Evolutionary conservation across 2,329 filamentous ascomycete species (phyloP), one percentile per base, ranked within the genome.

Genomic region (Phoma sp.): DNA sequence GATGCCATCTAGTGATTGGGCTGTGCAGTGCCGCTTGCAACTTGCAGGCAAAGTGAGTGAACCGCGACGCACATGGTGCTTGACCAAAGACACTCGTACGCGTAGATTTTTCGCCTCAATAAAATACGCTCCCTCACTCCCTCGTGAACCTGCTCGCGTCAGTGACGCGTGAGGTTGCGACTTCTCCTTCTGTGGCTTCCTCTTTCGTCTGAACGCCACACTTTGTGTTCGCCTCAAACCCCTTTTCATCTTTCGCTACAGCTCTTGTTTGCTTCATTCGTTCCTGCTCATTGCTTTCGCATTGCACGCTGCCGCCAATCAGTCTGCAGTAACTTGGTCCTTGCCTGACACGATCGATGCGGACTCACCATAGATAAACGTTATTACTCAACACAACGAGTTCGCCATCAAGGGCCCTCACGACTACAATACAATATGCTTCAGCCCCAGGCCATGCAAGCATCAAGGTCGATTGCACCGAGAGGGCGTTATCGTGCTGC

Each of bases 401-500:
- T 23, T 7, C 25, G 21, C 14, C 33, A 49, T 28, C 45, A 49
- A 40, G 12, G 18, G 11, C 17, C 29, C 23, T 14, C 21, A 15
- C 20, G 28, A 29, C 29, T 46, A 26, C 62, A 53, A 14, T 56
- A 64, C 46, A 30, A 63, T 14, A 11, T 61, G 15, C 14, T 55
- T 18, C 66, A 56, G 11, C 56, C 61, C 15, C 59, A 59, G 3
- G 61, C 56, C 55, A 60, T 37, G 17, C 56, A 59, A 20, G 17
- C 42, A 4, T 7, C 54, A 20, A 53, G 34, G 37, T 32, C 50
- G 39, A 7, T 60, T 7, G 49, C 60, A 23, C 50, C 55, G 7
- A 54, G 68, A 38, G 61, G 72, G 36, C 68, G 64, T 2, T 73
- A 66, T 56, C 68, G 66, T 25, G 48, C 58, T 5, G 52, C 46